Base-by-base conservation (phyloP, 495 filamentous ascomycete genomes). In the Corynascus novoguineensis region DNA sequence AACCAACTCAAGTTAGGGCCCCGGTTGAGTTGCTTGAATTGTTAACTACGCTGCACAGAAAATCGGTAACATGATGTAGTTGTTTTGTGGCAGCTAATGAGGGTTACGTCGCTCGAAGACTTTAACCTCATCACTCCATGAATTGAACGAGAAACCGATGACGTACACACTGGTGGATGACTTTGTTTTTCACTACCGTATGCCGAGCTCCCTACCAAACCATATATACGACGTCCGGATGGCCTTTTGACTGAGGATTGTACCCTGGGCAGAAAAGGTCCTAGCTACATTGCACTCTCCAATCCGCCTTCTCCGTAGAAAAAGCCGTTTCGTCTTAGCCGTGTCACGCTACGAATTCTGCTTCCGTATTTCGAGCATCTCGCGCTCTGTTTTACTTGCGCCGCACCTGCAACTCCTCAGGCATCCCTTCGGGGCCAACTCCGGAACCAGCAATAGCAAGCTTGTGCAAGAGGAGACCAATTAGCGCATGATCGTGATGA, bases 371-470 rank as follows among this genome's bases (percentile, higher is more conserved):
- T 4, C 10, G 15, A 11, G 41, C 21, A 10, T 45, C 10, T 15
- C 10, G 41, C 22, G 41, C 7, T 45, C 9, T 27, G 22, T 27
- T 54, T 19, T 54, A 54, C 51, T 44, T 42, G 38, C 51, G 51
- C 11, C 3, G 51, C 19, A 24, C 35, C 1, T 32, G 35, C 24
- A 54, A 4, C 51, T 54, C 51, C 25, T 38, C n/a, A 24, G 50
- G 50, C 11, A 54, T 41, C 27, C 8, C 51, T 17, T 54, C 51
- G 5, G 51, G 51, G 14, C 51, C 51, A 44, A 31, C 51, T 45
- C 51, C 51, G 8, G 34, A 5, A 19, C 22, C 7, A 15, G 51
- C 51, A 54, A 54, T 42, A 14, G 51, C 38, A 28, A 54, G 7
- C 51, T 54, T n/a, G 15, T n/a, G n/a, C 15, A 22, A 35, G n/a